Percentiles rank a stretch among this genome's conserved stretches.
Conservation (phyloP, 2,329 filamentous ascomycete species). For the Gliomastix tumulicola region DNA sequence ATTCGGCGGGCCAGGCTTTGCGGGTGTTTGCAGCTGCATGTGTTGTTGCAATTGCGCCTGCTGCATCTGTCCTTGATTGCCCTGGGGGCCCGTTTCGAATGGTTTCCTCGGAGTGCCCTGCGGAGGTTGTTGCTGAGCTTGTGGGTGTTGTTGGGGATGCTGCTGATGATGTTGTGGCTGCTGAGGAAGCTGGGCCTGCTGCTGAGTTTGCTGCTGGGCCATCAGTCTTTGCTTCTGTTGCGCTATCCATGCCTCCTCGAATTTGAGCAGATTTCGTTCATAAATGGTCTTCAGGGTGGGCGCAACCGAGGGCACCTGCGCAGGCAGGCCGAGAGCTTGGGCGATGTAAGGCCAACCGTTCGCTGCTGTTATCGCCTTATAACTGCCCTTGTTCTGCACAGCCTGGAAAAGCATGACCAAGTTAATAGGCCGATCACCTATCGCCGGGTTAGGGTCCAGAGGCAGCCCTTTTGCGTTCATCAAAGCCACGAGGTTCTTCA, state of each 20-base stretch:
- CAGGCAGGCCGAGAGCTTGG: conserved; percentile 53
- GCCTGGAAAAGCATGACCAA: conserved; percentile 71
- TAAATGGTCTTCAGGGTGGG: conserved; percentile 68
- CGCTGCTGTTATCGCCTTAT: conserved; percentile 60
- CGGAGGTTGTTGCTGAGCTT: conserved; percentile 23
- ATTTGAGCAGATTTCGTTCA: conserved; percentile 67
- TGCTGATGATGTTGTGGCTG: conserved; percentile 21
- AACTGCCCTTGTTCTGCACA: conserved; percentile 70
- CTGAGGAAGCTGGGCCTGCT: conserved; percentile 30
- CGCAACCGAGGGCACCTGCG: conserved; percentile 59
- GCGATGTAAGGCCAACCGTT: conserved; percentile 73
- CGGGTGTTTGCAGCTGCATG: conserved; percentile 31
- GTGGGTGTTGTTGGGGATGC: conserved; percentile 30
- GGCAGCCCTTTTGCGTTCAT: conserved; percentile 68
- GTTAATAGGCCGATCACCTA: conserved; percentile 68
- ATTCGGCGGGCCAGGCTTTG: conserved; percentile 24
- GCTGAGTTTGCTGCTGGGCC: conserved; percentile 38
- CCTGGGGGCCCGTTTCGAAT: neutral
- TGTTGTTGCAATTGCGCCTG: conserved; percentile 28
- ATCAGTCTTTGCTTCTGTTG: conserved; percentile 48
- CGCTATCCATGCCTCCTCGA: conserved; percentile 62
- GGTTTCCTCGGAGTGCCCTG: conserved; percentile 5
- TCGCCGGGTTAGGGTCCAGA: conserved; percentile 66
- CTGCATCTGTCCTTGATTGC: conserved; percentile 9
- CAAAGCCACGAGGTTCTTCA: conserved; percentile 70